Conservation (phyloP, 2,329 filamentous ascomycete species). For the Chalaropsis thielavioides region DNA sequence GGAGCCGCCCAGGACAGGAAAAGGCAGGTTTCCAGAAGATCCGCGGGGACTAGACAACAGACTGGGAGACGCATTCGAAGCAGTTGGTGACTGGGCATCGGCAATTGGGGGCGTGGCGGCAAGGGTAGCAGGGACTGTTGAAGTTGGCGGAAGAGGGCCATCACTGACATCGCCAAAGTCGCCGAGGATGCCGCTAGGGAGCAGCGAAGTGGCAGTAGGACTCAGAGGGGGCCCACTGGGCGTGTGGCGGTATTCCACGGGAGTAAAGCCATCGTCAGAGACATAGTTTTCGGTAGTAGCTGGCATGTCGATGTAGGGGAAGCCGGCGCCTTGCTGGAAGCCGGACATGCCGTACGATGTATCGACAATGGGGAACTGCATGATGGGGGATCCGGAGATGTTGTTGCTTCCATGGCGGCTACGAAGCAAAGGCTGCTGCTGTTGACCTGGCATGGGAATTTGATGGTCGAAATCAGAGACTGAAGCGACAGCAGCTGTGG, state of each 20-base stretch:
- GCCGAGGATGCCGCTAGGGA: constrained; percentile 54
- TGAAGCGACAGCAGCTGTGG: not conserved
- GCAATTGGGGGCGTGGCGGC: constrained; percentile 22
- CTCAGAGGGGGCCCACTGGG: constrained; percentile 57
- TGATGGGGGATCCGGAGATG: constrained; percentile 26
- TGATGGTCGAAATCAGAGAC: constrained; percentile 30
- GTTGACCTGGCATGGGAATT: constrained; percentile 21
- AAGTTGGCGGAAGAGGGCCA: constrained; percentile 23
- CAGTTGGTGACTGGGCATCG: constrained; percentile 43
- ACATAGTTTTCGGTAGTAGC: constrained; percentile 16
- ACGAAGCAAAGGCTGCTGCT: constrained; percentile 31
- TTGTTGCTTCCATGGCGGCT: constrained; percentile 33
- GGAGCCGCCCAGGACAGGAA: constrained; percentile 25
- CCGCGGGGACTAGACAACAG: constrained; percentile 47
- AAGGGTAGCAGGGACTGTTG: constrained; percentile 25
- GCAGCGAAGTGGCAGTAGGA: constrained; percentile 57
- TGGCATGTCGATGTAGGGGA: constrained; percentile 39
- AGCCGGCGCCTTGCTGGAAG: constrained; percentile 36
- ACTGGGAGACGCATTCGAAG: constrained; percentile 42
- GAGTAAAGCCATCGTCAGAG: constrained; percentile 34
- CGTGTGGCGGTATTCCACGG: constrained; percentile 46
- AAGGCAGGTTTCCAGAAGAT: constrained; percentile 44
- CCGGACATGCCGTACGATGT: constrained; percentile 37
- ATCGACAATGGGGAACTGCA: constrained; percentile 27
- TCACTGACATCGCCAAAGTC: constrained; percentile 32